Evolutionary conservation across 208 protist genomes (phyloP).

Genomic region (Wallacemonas sp.): DNA sequence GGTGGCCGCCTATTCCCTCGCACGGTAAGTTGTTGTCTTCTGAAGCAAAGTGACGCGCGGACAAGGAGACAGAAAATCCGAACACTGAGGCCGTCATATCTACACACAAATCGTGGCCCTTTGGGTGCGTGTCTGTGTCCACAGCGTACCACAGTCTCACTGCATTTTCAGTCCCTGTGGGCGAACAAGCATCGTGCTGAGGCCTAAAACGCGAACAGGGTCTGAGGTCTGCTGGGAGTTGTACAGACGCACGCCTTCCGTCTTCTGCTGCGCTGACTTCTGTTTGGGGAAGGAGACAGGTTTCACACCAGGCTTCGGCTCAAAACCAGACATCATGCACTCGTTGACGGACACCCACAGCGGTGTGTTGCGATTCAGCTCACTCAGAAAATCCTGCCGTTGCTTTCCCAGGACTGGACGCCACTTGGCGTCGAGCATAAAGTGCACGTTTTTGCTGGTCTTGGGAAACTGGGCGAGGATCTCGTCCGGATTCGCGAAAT

Average conservation of each 20-base stretch:
- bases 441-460: slow-evolving; percentile 75
- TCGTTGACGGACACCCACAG: slow-evolving; percentile 91
- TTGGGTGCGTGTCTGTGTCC: no score
- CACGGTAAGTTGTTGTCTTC: no score
- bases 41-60: no score
- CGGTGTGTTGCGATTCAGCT: slow-evolving; percentile 53
- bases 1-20: no score
- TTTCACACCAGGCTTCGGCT: slow-evolving; percentile 35
- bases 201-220: slow-evolving; percentile 82
- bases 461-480: slow-evolving; percentile 86
- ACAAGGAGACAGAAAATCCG: no score
- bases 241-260: slow-evolving; percentile 58
- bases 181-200: slow-evolving; percentile 71
- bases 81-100: no score
- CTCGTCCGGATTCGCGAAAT: slow-evolving; percentile 67
- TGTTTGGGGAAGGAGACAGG: slow-evolving; percentile 34
- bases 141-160: no score
- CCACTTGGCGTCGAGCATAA: slow-evolving; percentile 90
- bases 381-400: slow-evolving; percentile 68
- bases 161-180: slow-evolving; percentile 74
- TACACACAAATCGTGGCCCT: no score
- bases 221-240: slow-evolving; percentile 90
- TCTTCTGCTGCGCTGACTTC: slow-evolving; percentile 7
- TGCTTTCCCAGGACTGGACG: slow-evolving; percentile 84
- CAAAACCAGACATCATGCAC: slow-evolving; percentile 89